These are phyloP conservation scores for Sphaerulina populicola DNA, from an alignment of 2,329 filamentous ascomycete genomes.

Conservation along the genomic window DNA sequence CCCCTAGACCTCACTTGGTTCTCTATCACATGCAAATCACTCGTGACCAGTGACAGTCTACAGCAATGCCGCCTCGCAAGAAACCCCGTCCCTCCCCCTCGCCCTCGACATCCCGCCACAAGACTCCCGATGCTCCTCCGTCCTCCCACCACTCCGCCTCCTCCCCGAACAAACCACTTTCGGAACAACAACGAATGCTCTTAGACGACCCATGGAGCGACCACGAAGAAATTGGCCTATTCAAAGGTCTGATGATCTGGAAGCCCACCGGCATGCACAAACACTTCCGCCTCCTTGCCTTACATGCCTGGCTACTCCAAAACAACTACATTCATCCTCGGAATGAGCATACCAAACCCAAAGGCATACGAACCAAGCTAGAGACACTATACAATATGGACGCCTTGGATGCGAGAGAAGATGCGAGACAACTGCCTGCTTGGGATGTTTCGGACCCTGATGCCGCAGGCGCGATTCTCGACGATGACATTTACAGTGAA, in stretches of 20 bases:
- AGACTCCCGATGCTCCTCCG: slow-evolving; percentile 27
- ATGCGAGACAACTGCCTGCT: slow-evolving; percentile 47
- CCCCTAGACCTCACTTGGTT: not conserved
- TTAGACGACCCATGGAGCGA: slow-evolving; percentile 77
- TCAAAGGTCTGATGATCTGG: slow-evolving; percentile 87
- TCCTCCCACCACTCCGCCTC: slow-evolving; percentile 23
- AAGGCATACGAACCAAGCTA: slow-evolving; percentile 86
- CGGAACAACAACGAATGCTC: not conserved
- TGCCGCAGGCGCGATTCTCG: slow-evolving; percentile 26
- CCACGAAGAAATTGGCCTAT: slow-evolving; percentile 84
- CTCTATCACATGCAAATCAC: no score
- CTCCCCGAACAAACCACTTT: slow-evolving; percentile 17
- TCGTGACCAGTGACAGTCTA: not conserved
- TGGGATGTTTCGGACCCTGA: no score
- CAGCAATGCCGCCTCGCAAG: slow-evolving; percentile 60
- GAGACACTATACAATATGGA: slow-evolving; percentile 74
- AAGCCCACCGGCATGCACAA: slow-evolving; percentile 97
- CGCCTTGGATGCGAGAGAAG: slow-evolving; percentile 74
- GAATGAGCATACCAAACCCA: slow-evolving; percentile 66
- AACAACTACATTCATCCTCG: slow-evolving; percentile 32
- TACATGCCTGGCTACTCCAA: slow-evolving; percentile 38
- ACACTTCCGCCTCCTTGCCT: slow-evolving; percentile 83
- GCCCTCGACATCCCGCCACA: slow-evolving; percentile 37
- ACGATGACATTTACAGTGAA: slow-evolving; percentile 32
- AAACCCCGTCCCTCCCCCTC: slow-evolving; percentile 50